phyloP scores from a whole-genome alignment of 768 basidiomycete genomes.

The Lactarius akahatsu region DNA sequence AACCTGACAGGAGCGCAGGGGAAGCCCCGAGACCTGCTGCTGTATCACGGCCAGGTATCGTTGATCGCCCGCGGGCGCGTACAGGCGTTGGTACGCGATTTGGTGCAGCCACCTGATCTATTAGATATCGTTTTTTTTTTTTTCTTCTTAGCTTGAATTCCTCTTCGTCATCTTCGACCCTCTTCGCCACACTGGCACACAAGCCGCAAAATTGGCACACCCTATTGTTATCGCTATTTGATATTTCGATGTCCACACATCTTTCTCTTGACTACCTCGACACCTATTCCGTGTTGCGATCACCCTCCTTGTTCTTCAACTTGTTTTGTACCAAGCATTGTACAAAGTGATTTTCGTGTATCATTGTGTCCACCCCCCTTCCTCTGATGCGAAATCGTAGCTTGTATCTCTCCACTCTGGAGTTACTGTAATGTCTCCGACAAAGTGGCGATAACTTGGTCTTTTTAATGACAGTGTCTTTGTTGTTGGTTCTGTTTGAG shows the following conservation, averaged over 20 bases:
- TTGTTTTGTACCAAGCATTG: conserved; percentile 24
- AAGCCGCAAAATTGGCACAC: not conserved
- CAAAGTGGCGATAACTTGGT: not conserved
- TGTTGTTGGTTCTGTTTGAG: not conserved
- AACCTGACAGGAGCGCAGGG: not conserved
- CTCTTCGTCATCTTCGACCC: conserved; percentile 10
- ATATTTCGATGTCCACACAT: conserved; percentile 17
- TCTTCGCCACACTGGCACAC: not conserved
- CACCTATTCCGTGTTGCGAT: conserved; percentile 3
- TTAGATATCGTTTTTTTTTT: not conserved
- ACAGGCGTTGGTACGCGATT: conserved; percentile 68
- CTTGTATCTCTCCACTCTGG: conserved; percentile 14
- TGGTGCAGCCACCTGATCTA: conserved; percentile 48
- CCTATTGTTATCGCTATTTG: conserved; percentile 26
- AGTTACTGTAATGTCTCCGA: not conserved
- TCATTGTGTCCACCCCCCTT: not conserved
- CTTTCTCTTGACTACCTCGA: not conserved
- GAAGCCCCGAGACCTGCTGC: conserved; percentile 1
- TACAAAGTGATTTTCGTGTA: conserved; percentile 7
- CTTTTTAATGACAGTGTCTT: not conserved
- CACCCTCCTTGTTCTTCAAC: not conserved
- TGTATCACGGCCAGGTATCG: conserved; percentile 37
- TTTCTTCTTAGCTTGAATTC: not conserved
- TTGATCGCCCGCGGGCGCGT: conserved; percentile 64
- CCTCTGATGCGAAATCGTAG: not conserved